phyloP scores from a whole-genome alignment of 2,329 filamentous ascomycete genomes.

The Hypoxylon rubiginosum region DNA sequence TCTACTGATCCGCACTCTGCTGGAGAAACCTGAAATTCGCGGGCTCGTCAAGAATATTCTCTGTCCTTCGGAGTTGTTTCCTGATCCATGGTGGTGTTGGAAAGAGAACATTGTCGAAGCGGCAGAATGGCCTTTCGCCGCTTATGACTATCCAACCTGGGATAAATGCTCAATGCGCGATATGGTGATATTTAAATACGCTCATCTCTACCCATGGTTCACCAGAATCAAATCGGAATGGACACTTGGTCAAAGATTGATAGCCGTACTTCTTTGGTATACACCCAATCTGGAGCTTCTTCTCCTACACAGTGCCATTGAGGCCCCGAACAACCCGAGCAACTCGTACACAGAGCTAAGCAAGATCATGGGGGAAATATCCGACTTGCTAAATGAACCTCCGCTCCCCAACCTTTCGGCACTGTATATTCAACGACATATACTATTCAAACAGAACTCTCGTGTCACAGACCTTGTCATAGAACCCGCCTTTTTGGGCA shows the following conservation, averaged over 20 bases:
- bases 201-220: not conserved
- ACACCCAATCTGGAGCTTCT: constrained; percentile 10
- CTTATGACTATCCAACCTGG: constrained; percentile 11
- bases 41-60: constrained; percentile 27
- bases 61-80: constrained; percentile 1
- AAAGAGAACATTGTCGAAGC: not conserved
- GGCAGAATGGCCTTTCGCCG: not conserved
- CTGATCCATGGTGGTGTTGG: not conserved
- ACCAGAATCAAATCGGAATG: not conserved
- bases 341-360: not conserved
- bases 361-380: not conserved
- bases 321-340: no score
- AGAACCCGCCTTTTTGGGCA: not conserved
- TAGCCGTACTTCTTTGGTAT: constrained; percentile 24
- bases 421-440: constrained; percentile 9
- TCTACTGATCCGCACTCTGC: constrained; percentile 27
- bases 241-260: constrained; percentile 1
- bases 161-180: constrained; percentile 7
- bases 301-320: constrained; percentile 5
- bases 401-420: constrained; percentile 11
- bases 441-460: no score
- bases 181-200: not conserved
- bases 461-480: not conserved
- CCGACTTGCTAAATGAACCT: not conserved
- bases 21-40: constrained; percentile 1